Evolutionary conservation across 352 stramenopile genomes (phyloP).

Genomic region (Bremia lactucae): DNA sequence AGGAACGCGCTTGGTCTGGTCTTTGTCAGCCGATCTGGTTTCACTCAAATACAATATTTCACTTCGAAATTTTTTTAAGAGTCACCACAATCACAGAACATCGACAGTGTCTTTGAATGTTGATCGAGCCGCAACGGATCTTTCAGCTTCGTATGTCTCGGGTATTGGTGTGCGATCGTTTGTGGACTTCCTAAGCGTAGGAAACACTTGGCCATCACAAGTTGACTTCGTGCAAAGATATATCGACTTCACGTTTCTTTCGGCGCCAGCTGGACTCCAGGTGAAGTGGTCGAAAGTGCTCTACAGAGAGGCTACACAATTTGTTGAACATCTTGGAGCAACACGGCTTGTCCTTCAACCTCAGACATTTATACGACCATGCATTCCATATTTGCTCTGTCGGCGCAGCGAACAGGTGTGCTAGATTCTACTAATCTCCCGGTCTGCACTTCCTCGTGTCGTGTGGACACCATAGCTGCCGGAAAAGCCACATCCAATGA

Average conservation of each 20-base stretch:
- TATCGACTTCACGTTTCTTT: not conserved
- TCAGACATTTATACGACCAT: not conserved
- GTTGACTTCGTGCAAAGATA: not conserved
- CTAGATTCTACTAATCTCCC: not conserved
- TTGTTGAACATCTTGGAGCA: not conserved
- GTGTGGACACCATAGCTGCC: not conserved
- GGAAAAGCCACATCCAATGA: not conserved
- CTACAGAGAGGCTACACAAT: not conserved
- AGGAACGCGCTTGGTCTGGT: too few species aligned
- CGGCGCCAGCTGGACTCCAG: not conserved
- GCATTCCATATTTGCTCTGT: not conserved
- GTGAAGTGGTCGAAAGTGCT: not conserved
- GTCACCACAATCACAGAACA: not conserved
- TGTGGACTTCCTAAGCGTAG: not conserved
- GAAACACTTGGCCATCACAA: not conserved
- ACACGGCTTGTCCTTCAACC: not conserved
- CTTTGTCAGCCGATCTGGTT: too few species aligned
- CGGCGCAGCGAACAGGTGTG: not conserved
- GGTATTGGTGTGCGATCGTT: not conserved
- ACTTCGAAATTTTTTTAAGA: not conserved
- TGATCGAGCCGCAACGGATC: not conserved
- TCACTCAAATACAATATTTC: not conserved
- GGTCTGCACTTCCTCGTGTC: not conserved
- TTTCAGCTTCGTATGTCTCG: not conserved
- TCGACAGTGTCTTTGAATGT: not conserved